phyloP scores from a whole-genome alignment of 306 rosid species.

The Vicia sativa region DNA sequence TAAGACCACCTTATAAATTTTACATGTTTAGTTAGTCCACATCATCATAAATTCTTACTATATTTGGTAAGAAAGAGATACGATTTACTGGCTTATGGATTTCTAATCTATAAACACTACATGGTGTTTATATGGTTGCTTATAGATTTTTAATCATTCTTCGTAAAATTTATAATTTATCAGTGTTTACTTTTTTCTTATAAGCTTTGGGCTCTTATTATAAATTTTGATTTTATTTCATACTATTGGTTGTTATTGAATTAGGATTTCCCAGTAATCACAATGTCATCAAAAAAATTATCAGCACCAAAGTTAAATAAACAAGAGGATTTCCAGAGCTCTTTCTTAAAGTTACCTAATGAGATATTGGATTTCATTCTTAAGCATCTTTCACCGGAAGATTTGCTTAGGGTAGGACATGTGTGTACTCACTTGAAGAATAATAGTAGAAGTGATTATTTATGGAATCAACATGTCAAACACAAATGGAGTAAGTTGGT shows the following conservation, averaged over 20 bases:
- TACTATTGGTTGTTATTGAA: not conserved
- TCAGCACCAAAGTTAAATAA: not conserved
- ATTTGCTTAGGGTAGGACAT: constrained; percentile 34
- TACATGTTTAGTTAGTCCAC: too few relatives aligned
- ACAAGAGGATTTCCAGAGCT: constrained; percentile 25
- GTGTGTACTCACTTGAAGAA: constrained; percentile 27
- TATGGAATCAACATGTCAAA: constrained; percentile 34
- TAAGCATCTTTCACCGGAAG: constrained; percentile 30
- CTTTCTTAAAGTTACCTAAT: constrained; percentile 38
- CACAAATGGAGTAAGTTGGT: constrained; percentile 29
- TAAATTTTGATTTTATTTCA: not conserved
- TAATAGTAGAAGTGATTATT: constrained; percentile 20
- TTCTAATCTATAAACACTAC: too few relatives aligned
- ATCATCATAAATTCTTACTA: too few relatives aligned
- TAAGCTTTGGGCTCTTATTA: not conserved
- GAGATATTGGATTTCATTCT: constrained; percentile 36
- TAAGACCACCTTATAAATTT: too few relatives aligned
- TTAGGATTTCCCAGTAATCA: not conserved
- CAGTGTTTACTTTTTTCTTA: not conserved
- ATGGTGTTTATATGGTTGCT: too few relatives aligned
- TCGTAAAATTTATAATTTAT: too few relatives aligned
- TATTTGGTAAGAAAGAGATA: too few relatives aligned
- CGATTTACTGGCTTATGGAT: too few relatives aligned
- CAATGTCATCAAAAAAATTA: constrained; percentile 7
- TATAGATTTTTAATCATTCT: not conserved